These are phyloP conservation scores for Arthrobotrys megalospora DNA, from an alignment of 2,329 filamentous ascomycete species.

Conservation along the genomic window DNA sequence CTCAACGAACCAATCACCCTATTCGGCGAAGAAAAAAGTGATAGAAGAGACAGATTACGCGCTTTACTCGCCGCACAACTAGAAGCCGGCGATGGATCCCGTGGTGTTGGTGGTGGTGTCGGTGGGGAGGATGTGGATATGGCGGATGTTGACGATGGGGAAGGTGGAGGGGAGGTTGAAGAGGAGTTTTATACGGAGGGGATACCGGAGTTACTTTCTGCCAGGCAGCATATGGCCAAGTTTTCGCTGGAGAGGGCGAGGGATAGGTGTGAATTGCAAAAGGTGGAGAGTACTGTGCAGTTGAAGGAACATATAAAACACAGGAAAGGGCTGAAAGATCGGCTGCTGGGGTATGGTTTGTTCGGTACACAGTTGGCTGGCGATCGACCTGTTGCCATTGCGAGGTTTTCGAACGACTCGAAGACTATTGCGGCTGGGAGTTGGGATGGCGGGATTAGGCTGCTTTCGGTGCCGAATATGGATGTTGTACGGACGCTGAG, in stretches of 20 bases:
- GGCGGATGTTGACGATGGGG: constrained; percentile 70
- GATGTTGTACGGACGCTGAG: constrained; percentile 82
- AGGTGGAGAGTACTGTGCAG: constrained; percentile 84
- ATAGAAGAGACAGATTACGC: constrained; percentile 87
- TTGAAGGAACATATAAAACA: constrained; percentile 93
- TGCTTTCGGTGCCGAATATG: constrained; percentile 86
- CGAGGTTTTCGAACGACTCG: constrained; percentile 88
- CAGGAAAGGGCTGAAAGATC: constrained; percentile 88
- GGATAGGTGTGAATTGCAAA: constrained; percentile 81
- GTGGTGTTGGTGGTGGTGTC: constrained; percentile 66
- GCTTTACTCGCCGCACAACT: constrained; percentile 82
- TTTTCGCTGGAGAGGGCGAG: constrained; percentile 89
- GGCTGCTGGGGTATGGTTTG: constrained; percentile 85
- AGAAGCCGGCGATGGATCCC: constrained; percentile 73
- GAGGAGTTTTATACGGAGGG: constrained; percentile 97
- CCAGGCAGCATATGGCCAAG: constrained; percentile 82
- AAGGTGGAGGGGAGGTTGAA: constrained; percentile 79
- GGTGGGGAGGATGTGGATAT: constrained; percentile 77
- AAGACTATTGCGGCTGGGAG: constrained; percentile 89
- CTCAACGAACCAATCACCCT: constrained; percentile 94
- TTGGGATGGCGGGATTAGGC: constrained; percentile 89
- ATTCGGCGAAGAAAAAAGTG: constrained; percentile 89
- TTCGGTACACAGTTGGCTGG: constrained; percentile 94
- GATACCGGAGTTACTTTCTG: constrained; percentile 79
- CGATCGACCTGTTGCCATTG: constrained; percentile 91